Conservation (phyloP, 1,284 basidiomycete genomes). For the Tilletia horrida region DNA sequence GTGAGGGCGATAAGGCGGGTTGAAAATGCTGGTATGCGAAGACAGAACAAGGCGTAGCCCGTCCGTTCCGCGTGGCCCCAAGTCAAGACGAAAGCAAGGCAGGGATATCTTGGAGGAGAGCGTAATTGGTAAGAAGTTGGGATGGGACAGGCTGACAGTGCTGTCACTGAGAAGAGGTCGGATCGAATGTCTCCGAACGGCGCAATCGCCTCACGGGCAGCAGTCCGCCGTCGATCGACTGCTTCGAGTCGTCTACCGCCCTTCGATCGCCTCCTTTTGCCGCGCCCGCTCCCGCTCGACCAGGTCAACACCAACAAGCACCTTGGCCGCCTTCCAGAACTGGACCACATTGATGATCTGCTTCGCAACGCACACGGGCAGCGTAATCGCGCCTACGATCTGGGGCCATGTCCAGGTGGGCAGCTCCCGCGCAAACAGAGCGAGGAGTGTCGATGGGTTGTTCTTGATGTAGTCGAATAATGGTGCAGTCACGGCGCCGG, state of each 20-base stretch:
- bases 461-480: constrained; percentile 28
- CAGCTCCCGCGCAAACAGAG: constrained; percentile 41
- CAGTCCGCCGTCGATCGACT: background rate
- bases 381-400: constrained; percentile 66
- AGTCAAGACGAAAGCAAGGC: no score
- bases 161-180: no score
- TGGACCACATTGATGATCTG: constrained; percentile 95
- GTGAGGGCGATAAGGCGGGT: no score
- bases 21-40: no score
- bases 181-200: background rate
- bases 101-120: no score
- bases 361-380: constrained; percentile 75
- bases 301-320: constrained; percentile 57
- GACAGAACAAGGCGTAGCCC: no score
- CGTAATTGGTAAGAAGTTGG: no score
- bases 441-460: constrained; percentile 25
- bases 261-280: constrained; percentile 16
- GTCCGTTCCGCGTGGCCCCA: no score
- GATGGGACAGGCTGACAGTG: no score
- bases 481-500: constrained; percentile 22
- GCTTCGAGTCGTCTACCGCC: background rate
- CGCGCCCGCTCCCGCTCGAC: constrained; percentile 30
- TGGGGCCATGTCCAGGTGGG: constrained; percentile 73
- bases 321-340: constrained; percentile 97
- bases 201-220: background rate